phyloP scores from a whole-genome alignment of 768 basidiomycete genomes.

The Hemileccinum rubropunctum region DNA sequence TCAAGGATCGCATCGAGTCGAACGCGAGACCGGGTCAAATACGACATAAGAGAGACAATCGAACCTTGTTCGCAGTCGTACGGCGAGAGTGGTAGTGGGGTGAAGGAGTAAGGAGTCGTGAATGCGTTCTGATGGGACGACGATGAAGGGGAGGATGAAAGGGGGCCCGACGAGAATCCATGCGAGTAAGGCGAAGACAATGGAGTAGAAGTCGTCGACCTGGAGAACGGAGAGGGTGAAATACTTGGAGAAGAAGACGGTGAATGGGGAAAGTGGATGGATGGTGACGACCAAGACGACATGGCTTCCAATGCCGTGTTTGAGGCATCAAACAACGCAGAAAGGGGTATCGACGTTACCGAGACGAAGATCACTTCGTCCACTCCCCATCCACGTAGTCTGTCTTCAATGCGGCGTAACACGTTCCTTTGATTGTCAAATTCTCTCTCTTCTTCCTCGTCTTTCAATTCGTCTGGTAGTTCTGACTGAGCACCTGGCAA shows the following conservation, averaged over 20 bases:
- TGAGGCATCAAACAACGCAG: conserved; percentile 23
- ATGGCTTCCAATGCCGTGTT: conserved; percentile 16
- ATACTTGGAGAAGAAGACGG: conserved; percentile 31
- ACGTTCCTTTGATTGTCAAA: conserved; percentile 40
- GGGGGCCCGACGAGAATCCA: conserved; percentile 21
- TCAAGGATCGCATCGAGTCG: conserved; percentile 81
- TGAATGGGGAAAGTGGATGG: conserved; percentile 23
- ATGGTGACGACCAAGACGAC: conserved; percentile 25
- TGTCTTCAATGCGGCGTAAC: conserved; percentile 48
- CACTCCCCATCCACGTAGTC: conserved; percentile 66
- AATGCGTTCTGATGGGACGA: conserved; percentile 26
- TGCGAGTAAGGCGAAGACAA: conserved; percentile 30
- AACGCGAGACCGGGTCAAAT: conserved; percentile 26
- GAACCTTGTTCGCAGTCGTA: conserved; percentile 29
- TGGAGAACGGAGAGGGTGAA: conserved; percentile 34
- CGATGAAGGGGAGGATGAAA: conserved; percentile 26
- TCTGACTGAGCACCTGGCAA: conserved; percentile 34
- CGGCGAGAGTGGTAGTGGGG: conserved; percentile 26
- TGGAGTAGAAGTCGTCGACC: conserved; percentile 31
- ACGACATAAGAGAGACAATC: conserved; percentile 23
- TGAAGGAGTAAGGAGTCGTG: conserved; percentile 29
- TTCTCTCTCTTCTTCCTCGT: conserved; percentile 33
- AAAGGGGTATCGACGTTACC: conserved; percentile 18
- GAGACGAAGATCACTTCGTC: conserved; percentile 72
- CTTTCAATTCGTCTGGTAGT: conserved; percentile 31